Base-by-base conservation (phyloP, 169 alveolate genomes). In the Pseudocohnilembus persalinus region DNA sequence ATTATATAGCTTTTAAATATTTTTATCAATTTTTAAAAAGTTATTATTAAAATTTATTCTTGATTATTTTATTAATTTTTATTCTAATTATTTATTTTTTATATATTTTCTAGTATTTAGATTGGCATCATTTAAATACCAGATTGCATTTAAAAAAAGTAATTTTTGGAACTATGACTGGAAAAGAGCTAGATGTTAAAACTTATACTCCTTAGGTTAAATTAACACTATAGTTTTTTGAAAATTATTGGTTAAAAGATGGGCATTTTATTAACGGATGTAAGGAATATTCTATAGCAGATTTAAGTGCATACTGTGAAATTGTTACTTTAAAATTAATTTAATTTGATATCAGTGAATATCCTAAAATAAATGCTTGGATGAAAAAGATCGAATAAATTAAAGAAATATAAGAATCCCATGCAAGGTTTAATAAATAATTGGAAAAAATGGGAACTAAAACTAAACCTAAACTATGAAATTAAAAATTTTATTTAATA, bases 261-360 rank as follows among this genome's bases (percentile, higher is more conserved):
- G 31, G 31, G 25, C 31, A 4, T 25, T 28, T n/a, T 73, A 73
- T 28, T 73, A 26, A 25, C 6, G 31, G 29, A 16, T 11, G 16
- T 73, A 15, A 73, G 25, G 82, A 81, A 64, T 26, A 65, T 0
- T 73, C 82, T 31, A 72, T 87, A 26, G 91, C 91, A n/a, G 91
- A 87, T 73, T 26, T 87, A 15, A 72, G 83, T 87, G 78, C 84
- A n/a, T 87, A 87, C 75, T 74, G 88, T 49, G 91, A 87, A 87
- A 75, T 87, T 34, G 31, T 82, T 73, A 73, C 81, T 31, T 80
- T 87, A 15, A 73, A 64, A 28, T 29, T 87, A 83, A 68, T 87
- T 0, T 31, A 75, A 26, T 87, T 68, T 73, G 88, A 87, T 31
- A 81, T 81, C 65, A 29, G 74, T 26, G 34, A 29, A 29, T 87